A percentile compares a stretch with the other conserved stretches of the same genome.
phyloP scores from a whole-genome alignment of 495 filamentous ascomycete genomes.

The Aspergillus ostianus region DNA sequence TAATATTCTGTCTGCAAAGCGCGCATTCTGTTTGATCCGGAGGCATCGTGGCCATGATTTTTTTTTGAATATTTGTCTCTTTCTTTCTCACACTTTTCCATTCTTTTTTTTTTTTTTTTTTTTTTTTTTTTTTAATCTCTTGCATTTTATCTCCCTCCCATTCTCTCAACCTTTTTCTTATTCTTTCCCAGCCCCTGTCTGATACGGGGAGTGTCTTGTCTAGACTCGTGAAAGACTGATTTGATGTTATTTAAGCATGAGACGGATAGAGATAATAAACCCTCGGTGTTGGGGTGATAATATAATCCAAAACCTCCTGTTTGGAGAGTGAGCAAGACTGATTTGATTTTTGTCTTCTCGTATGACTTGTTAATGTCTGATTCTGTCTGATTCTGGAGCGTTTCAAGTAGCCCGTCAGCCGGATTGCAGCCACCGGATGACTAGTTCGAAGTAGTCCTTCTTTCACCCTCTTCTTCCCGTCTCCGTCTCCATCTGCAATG shows the following conservation, averaged over 20 bases:
- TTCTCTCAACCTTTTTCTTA: background rate
- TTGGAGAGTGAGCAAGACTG: background rate
- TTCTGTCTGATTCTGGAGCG: too few species aligned
- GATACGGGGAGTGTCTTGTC: constrained; percentile 2
- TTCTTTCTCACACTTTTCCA: constrained; percentile 12
- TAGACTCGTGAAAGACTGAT: constrained; percentile 11
- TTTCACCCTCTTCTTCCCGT: too few species aligned
- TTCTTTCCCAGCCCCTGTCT: constrained; percentile 6
- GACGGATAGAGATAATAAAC: constrained; percentile 19
- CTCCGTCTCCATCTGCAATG: background rate
- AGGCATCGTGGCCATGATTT: background rate
- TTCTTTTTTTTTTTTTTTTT: constrained; percentile 14
- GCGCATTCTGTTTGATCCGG: constrained; percentile 3
- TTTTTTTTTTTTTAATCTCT: constrained; percentile 17
- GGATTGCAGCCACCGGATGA: too few species aligned
- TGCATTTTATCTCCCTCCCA: constrained; percentile 17
- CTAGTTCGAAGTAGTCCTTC: too few species aligned
- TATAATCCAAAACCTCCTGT: constrained; percentile 13
- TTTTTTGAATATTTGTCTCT: background rate
- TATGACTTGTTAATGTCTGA: background rate
- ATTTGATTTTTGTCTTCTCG: background rate
- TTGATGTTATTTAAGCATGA: constrained; percentile 15
- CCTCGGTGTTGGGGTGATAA: constrained; percentile 11
- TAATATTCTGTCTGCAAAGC: background rate
- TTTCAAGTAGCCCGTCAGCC: too few species aligned